Evolutionary conservation across 116 monocot species (phyloP).

Genomic region (Trichopus zeylanicus): DNA sequence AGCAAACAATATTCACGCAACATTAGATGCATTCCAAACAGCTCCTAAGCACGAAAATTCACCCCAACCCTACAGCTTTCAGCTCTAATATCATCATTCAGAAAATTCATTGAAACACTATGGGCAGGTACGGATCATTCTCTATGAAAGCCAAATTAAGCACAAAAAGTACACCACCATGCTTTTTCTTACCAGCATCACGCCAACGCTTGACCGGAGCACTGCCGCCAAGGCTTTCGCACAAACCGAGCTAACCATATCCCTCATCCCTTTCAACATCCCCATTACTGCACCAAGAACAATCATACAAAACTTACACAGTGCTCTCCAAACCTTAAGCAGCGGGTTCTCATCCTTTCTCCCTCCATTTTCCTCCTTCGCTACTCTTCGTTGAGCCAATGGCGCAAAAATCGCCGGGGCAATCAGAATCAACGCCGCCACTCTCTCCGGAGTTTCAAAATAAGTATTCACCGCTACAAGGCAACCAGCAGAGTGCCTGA

Average conservation of each 20-base stretch:
- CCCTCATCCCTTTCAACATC: constrained; percentile 31
- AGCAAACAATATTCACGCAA: too few species aligned
- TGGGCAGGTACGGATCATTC: too few species aligned
- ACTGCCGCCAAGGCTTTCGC: constrained; percentile 18
- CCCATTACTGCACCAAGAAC: constrained; percentile 16
- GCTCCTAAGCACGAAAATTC: too few species aligned
- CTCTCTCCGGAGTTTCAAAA: constrained; percentile 66
- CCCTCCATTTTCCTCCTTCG: constrained; percentile 12
- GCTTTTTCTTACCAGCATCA: constrained; percentile 19
- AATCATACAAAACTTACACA: constrained; percentile 19
- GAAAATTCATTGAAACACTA: too few species aligned
- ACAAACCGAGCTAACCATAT: constrained; percentile 31
- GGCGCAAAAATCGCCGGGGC: constrained; percentile 88
- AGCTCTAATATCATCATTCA: too few species aligned
- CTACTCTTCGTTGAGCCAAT: constrained; percentile 13
- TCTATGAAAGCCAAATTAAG: too few species aligned
- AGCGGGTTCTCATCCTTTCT: constrained; percentile 25
- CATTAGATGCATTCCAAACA: too few species aligned
- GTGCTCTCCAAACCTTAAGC: constrained; percentile 31
- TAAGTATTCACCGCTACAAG: too few species aligned
- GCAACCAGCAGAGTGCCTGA: too few species aligned
- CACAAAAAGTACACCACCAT: too few species aligned
- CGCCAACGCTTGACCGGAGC: constrained; percentile 26
- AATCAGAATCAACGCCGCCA: constrained; percentile 79
- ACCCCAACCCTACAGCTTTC: too few species aligned